phyloP scores from a whole-genome alignment of 139 green algal species.

The Parachlorella kessleri region DNA sequence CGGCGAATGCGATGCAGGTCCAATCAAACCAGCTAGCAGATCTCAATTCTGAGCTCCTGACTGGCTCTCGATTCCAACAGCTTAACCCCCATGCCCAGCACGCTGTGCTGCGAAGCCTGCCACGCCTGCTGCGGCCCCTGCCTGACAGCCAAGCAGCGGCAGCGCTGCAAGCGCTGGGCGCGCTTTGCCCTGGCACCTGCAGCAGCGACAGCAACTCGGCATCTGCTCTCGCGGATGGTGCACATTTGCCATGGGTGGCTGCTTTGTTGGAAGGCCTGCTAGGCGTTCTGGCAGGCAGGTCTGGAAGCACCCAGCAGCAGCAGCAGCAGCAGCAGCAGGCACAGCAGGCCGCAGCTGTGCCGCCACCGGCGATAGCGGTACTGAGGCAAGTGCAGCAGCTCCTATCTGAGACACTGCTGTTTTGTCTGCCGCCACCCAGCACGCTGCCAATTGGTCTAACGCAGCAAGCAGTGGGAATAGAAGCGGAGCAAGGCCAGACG shows the following conservation, averaged over 20 bases:
- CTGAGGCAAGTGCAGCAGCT: too few relatives aligned
- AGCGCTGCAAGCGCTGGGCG: conserved; percentile 1
- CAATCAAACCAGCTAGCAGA: conserved; percentile 9
- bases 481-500: too few relatives aligned
- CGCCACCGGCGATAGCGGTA: neutral
- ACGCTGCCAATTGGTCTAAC: too few relatives aligned
- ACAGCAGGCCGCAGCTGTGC: neutral
- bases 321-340: neutral
- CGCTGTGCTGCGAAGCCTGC: neutral
- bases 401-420: too few relatives aligned
- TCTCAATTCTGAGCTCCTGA: conserved; percentile 8
- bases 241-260: neutral
- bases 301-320: too few relatives aligned
- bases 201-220: too few relatives aligned
- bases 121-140: conserved; percentile 12
- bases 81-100: neutral
- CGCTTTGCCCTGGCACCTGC: neutral
- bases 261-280: neutral
- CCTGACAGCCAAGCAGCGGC: conserved; percentile 15
- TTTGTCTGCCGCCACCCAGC: too few relatives aligned
- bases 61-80: neutral
- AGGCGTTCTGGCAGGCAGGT: neutral
- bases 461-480: too few relatives aligned
- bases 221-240: too few relatives aligned
- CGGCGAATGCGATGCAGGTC: too few relatives aligned